Conservation (phyloP, 1,284 basidiomycete species). For the Blastosporella zonata region DNA sequence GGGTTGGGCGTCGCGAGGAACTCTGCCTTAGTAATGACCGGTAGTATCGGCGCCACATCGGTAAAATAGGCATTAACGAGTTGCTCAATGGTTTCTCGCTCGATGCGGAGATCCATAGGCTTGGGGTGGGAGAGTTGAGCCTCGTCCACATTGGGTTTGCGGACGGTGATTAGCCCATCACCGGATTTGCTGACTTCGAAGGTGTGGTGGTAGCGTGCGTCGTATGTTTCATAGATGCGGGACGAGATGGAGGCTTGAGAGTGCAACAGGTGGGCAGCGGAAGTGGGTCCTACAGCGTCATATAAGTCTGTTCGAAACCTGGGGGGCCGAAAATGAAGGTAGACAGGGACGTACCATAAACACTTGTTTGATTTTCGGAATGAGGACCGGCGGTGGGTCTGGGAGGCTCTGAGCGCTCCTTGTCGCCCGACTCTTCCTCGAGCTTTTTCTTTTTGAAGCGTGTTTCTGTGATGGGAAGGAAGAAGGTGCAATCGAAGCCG, state of each 20-base stretch:
- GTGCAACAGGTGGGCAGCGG: conserved; percentile 83
- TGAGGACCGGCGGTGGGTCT: conserved; percentile 34
- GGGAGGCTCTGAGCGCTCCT: conserved; percentile 41
- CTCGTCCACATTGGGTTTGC: conserved; percentile 59
- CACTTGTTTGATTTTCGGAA: conserved; percentile 37
- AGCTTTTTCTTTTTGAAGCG: conserved; percentile 94
- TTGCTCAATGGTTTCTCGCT: conserved; percentile 76
- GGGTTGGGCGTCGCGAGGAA: conserved; percentile 77
- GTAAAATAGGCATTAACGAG: conserved; percentile 91
- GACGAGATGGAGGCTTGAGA: conserved; percentile 84
- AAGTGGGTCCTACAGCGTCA: conserved; percentile 71
- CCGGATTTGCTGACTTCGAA: conserved; percentile 82
- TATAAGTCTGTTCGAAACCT: conserved; percentile 35
- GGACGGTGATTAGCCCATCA: conserved; percentile 86
- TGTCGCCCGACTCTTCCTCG: conserved; percentile 59
- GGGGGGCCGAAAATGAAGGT: conserved; percentile 12
- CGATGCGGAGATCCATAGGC: conserved; percentile 64
- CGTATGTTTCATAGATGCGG: conserved; percentile 82
- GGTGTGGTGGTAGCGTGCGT: conserved; percentile 78
- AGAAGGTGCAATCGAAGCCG: conserved; percentile 91
- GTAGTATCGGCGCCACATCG: conserved; percentile 81
- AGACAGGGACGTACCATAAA: conserved; percentile 52
- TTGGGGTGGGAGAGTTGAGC: conserved; percentile 52
- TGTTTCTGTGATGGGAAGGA: conserved; percentile 96
- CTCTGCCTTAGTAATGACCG: conserved; percentile 84